A percentile compares a stretch with the other conserved stretches of the same genome.
phyloP scores from a whole-genome alignment of 805 yeast species.

The Hanseniaspora valbyensis region DNA sequence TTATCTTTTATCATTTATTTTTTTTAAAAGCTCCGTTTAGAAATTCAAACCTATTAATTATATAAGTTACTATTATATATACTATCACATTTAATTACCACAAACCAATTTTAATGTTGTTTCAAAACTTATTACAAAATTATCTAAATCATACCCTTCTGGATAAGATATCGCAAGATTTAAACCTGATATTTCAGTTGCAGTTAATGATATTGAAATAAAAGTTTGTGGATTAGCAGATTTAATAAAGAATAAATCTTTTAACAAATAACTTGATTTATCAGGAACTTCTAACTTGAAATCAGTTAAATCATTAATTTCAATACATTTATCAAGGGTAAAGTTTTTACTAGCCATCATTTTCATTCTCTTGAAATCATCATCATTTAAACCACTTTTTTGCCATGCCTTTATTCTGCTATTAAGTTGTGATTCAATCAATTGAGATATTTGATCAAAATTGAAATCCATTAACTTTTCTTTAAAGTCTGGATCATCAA shows the following conservation, averaged over 20 bases:
- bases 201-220: conserved; percentile 24
- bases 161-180: conserved; percentile 26
- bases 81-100: background rate
- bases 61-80: background rate
- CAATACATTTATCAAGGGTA: conserved; percentile 19
- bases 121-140: conserved; percentile 25
- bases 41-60: too few relatives aligned
- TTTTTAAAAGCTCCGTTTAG: too few relatives aligned
- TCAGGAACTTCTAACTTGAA: conserved; percentile 7
- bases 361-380: conserved; percentile 26
- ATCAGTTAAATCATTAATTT: conserved; percentile 25
- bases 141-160: conserved; percentile 23
- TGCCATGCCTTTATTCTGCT: conserved; percentile 22
- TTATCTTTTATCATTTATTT: too few relatives aligned
- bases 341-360: conserved; percentile 17
- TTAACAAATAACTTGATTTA: conserved; percentile 17
- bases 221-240: conserved; percentile 22
- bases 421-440: conserved; percentile 19
- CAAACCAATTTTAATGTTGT: conserved; percentile 21
- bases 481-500: conserved; percentile 18
- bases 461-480: conserved; percentile 23
- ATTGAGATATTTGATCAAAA: conserved; percentile 21
- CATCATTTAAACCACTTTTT: conserved; percentile 23
- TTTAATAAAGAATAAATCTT: conserved; percentile 22
- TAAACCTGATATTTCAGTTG: conserved; percentile 21